phyloP scores from a whole-genome alignment of 148 eudicot species.

The Pouteria glomerata region DNA sequence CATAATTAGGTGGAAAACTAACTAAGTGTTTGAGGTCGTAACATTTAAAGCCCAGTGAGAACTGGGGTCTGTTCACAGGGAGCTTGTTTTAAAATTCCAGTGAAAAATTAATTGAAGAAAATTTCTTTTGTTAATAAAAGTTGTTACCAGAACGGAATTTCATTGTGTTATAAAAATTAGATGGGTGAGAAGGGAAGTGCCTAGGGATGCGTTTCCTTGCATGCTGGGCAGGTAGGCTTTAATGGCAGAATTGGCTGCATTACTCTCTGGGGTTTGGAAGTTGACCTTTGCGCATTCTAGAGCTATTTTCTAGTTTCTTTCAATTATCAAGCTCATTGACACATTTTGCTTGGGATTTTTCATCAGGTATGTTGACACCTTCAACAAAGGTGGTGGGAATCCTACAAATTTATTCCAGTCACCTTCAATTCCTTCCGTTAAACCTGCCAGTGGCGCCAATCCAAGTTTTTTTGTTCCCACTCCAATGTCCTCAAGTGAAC shows the following conservation, averaged over 20 bases:
- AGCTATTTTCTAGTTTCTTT: not conserved
- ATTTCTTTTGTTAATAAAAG: no score
- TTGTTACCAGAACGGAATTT: not conserved
- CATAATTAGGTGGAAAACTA: no score
- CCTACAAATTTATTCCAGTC: conserved; percentile 58
- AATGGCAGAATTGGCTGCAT: not conserved
- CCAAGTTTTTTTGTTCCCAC: conserved; percentile 73
- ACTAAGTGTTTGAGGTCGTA: no score
- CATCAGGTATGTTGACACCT: conserved; percentile 86
- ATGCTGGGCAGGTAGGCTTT: not conserved
- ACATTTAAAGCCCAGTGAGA: no score
- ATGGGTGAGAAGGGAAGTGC: not conserved
- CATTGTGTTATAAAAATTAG: not conserved
- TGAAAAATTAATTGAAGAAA: no score
- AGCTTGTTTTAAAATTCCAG: no score
- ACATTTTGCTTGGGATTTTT: conserved; percentile 1
- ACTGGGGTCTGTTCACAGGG: no score
- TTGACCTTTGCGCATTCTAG: not conserved
- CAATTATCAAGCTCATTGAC: not conserved
- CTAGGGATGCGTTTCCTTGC: not conserved
- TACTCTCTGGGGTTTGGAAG: not conserved
- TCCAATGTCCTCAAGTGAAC: conserved; percentile 34
- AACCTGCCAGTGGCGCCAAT: conserved; percentile 36
- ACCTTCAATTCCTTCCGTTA: conserved; percentile 48
- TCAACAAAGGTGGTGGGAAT: conserved; percentile 74